These are phyloP conservation scores for Rhodotorula sp. DNA, from an alignment of 1,284 basidiomycete genomes.

Conservation along the genomic window DNA sequence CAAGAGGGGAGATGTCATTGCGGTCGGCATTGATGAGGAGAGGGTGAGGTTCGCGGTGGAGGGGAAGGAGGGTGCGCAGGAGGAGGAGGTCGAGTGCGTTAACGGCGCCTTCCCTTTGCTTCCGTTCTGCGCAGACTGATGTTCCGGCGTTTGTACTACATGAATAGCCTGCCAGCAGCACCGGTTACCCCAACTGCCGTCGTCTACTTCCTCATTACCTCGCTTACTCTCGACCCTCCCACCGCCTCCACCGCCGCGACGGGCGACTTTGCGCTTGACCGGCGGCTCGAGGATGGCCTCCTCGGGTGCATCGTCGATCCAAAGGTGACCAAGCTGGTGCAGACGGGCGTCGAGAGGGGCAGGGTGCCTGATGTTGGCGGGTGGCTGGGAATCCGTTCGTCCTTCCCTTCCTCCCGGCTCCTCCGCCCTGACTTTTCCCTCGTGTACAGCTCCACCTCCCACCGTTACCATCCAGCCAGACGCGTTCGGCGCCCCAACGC, in stretches of 20 bases:
- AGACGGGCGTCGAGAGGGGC: slow-evolving; percentile 73
- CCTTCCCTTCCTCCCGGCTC: background rate
- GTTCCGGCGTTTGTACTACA: background rate
- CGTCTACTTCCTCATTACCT: slow-evolving; percentile 77
- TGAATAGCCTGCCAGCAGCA: slow-evolving; percentile 16
- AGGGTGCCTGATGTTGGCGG: slow-evolving; percentile 63
- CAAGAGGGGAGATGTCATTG: slow-evolving; percentile 77
- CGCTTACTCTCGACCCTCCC: slow-evolving; percentile 58
- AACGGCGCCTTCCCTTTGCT: background rate
- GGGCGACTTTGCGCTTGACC: slow-evolving; percentile 8
- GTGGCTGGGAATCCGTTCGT: slow-evolving; percentile 58
- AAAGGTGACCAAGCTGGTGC: slow-evolving; percentile 69
- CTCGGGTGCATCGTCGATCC: slow-evolving; percentile 85
- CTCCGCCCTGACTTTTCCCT: background rate
- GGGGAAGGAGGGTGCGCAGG: slow-evolving; percentile 49
- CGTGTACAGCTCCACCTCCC: background rate
- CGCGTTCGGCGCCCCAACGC: slow-evolving; percentile 8
- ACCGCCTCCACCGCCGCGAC: slow-evolving; percentile 9
- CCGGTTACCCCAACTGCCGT: slow-evolving; percentile 51
- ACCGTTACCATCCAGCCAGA: background rate
- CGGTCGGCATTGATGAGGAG: slow-evolving; percentile 67
- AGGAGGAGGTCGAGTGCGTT: slow-evolving; percentile 47
- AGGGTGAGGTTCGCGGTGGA: slow-evolving; percentile 51
- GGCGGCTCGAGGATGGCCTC: slow-evolving; percentile 58
- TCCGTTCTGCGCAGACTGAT: background rate